phyloP scores from a whole-genome alignment of 805 yeast species.

The Jamesozyma lodderae region DNA sequence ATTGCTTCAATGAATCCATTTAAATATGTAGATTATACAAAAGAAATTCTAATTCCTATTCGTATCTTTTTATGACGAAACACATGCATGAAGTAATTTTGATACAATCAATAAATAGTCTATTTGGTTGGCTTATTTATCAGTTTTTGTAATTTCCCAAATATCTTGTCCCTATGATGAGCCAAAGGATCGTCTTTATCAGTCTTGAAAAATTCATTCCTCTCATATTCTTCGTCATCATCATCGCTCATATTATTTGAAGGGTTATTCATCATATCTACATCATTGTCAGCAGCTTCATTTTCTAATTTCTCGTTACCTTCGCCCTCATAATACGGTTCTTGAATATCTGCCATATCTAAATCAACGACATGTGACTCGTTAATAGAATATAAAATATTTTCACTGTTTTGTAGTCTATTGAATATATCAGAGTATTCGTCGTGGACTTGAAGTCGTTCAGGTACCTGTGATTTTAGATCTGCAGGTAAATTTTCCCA shows the following conservation, averaged over 20 bases:
- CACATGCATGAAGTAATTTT: too few relatives aligned
- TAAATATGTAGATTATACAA: too few relatives aligned
- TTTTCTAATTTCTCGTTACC: conserved; percentile 54
- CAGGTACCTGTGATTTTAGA: background rate
- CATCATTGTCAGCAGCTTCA: conserved; percentile 12
- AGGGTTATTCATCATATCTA: conserved; percentile 23
- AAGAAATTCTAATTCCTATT: too few relatives aligned
- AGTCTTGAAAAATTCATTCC: conserved; percentile 47
- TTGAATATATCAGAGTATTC: conserved; percentile 19
- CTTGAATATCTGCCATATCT: conserved; percentile 13
- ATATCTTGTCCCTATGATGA: conserved; percentile 52
- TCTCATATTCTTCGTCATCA: conserved; percentile 31
- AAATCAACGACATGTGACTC: conserved; percentile 27
- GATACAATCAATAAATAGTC: too few relatives aligned
- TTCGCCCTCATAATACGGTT: conserved; percentile 41
- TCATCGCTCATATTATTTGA: conserved; percentile 50
- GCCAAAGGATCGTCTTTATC: conserved; percentile 57
- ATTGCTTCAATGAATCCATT: too few relatives aligned
- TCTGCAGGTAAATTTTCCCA: conserved; percentile 1
- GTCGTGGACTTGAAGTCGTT: background rate
- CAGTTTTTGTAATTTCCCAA: conserved; percentile 48
- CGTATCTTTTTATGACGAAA: too few relatives aligned
- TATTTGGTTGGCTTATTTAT: conserved; percentile 42
- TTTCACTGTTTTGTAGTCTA: conserved; percentile 14
- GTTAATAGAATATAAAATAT: conserved; percentile 21